phyloP scores from a whole-genome alignment of 495 filamentous ascomycete species.

The Aspergillus diversus region DNA sequence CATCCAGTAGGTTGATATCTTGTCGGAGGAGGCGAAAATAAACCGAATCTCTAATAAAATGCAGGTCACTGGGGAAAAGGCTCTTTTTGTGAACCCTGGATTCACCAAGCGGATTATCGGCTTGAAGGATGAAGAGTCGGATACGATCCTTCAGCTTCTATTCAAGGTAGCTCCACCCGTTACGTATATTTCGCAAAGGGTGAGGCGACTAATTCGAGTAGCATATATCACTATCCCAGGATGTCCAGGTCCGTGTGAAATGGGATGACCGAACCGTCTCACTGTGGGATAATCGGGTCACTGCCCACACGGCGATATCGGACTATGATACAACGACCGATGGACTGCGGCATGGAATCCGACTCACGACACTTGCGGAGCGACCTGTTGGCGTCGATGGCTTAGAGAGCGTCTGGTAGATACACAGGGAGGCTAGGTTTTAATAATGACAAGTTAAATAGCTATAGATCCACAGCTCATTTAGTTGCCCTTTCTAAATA shows the following conservation, averaged over 20 bases:
- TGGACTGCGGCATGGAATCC: constrained; percentile 47
- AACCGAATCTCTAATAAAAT: neutral
- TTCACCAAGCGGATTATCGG: constrained; percentile 20
- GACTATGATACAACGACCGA: constrained; percentile 54
- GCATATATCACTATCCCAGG: constrained; percentile 48
- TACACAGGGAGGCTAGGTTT: neutral
- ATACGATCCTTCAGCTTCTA: constrained; percentile 11
- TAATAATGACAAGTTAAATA: too few species aligned
- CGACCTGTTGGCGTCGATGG: constrained; percentile 47
- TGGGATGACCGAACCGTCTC: constrained; percentile 49
- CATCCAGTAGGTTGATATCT: constrained; percentile 8
- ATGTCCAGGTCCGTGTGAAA: constrained; percentile 50
- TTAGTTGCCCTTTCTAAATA: too few species aligned
- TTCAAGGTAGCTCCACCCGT: constrained; percentile 4
- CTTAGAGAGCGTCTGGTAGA: constrained; percentile 29
- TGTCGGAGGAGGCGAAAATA: neutral
- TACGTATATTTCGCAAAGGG: neutral
- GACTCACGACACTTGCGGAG: constrained; percentile 51
- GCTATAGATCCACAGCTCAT: too few species aligned
- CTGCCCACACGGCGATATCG: constrained; percentile 56
- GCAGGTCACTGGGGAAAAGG: constrained; percentile 10
- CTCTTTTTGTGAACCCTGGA: constrained; percentile 14
- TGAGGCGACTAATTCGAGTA: neutral
- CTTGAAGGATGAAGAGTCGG: constrained; percentile 13
- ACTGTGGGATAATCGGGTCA: constrained; percentile 48